Evolutionary conservation across 1,284 basidiomycete genomes (phyloP).

Genomic region (Puccinia horiana): DNA sequence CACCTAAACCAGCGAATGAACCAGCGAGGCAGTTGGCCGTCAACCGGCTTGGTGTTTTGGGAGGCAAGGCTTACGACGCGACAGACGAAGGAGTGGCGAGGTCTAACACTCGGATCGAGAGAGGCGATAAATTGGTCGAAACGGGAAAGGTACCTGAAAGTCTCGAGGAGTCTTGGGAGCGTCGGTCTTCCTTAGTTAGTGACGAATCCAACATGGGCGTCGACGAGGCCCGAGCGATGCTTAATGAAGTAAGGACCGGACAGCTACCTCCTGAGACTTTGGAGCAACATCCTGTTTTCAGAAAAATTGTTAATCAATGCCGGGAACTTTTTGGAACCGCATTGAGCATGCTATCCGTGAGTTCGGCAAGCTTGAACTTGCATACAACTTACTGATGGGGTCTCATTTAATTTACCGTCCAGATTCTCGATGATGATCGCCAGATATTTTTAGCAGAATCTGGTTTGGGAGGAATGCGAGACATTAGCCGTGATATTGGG

Average conservation of each 20-base stretch:
- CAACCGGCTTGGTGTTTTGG: slow-evolving; percentile 53
- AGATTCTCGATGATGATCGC: slow-evolving; percentile 54
- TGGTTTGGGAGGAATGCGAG: slow-evolving; percentile 25
- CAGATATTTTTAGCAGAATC: slow-evolving; percentile 55
- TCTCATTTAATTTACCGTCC: background rate
- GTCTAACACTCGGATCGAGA: background rate
- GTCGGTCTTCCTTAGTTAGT: slow-evolving; percentile 19
- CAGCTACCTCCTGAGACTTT: slow-evolving; percentile 40
- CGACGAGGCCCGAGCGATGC: background rate
- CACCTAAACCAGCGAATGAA: slow-evolving; percentile 52
- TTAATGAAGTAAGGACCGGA: background rate
- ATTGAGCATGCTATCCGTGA: slow-evolving; percentile 53
- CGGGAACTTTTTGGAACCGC: slow-evolving; percentile 53
- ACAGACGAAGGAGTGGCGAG: slow-evolving; percentile 15
- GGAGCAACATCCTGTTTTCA: slow-evolving; percentile 51
- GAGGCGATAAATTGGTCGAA: slow-evolving; percentile 23
- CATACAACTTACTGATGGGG: background rate
- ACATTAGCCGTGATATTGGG: slow-evolving; percentile 23
- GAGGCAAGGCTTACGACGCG: slow-evolving; percentile 47
- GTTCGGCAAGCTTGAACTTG: background rate
- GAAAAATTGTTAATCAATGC: slow-evolving; percentile 53
- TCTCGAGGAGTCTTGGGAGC: slow-evolving; percentile 33
- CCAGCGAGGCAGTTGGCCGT: slow-evolving; percentile 52
- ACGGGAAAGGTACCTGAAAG: slow-evolving; percentile 35
- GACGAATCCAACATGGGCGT: background rate